Conservation (phyloP, 371 early-diverging fungal species). For the Syncephalis fuscata region DNA sequence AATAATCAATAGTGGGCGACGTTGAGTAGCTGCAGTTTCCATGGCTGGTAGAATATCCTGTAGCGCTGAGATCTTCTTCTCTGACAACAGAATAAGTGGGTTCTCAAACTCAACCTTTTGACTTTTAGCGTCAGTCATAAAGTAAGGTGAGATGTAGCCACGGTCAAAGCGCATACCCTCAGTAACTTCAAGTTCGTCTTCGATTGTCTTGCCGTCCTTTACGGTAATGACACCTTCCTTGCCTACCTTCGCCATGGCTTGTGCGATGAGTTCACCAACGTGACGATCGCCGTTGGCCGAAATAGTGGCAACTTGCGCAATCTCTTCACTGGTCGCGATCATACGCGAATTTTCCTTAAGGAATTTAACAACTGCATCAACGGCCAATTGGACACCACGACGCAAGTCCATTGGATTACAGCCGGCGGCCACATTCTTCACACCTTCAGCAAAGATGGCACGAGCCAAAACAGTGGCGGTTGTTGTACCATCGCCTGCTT, state of each 20-base stretch:
- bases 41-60: conserved; percentile 92
- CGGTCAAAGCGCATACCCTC: conserved; percentile 99
- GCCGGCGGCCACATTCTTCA: conserved; percentile 96
- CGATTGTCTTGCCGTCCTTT: conserved; percentile 96
- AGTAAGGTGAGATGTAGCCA: conserved; percentile 97
- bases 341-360: conserved; percentile 72
- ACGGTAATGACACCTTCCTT: conserved; percentile 98
- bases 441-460: conserved; percentile 95
- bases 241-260: conserved; percentile 98
- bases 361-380: conserved; percentile 75
- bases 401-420: conserved; percentile 97
- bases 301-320: conserved; percentile 95
- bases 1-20: conserved; percentile 90
- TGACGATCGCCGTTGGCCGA: conserved; percentile 97
- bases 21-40: conserved; percentile 83
- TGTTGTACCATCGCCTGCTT: conserved; percentile 97
- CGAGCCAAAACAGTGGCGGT: conserved; percentile 96
- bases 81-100: conserved; percentile 86
- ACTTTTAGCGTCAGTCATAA: conserved; percentile 92
- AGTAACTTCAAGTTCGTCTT: conserved; percentile 92
- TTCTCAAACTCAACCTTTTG: conserved; percentile 98
- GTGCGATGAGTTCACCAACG: conserved; percentile 87
- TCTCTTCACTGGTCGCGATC: conserved; percentile 87
- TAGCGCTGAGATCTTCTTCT: conserved; percentile 90
- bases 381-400: conserved; percentile 88